These are phyloP conservation scores for Apophysomyces elegans DNA, from an alignment of 371 early-diverging fungal genomes.

Conservation along the genomic window DNA sequence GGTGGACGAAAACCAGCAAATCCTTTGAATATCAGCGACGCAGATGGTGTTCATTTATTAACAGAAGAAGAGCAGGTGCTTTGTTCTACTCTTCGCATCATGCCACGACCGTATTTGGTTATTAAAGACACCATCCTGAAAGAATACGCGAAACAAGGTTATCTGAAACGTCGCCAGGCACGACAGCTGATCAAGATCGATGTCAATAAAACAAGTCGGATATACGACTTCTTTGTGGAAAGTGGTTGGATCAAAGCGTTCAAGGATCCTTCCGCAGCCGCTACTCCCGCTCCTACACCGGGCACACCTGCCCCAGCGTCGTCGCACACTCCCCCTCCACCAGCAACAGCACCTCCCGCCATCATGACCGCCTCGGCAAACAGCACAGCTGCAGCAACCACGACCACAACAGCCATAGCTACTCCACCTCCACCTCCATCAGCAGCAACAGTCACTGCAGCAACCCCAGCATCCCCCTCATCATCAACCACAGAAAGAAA, in stretches of 20 bases:
- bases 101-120: constrained; percentile 85
- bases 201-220: constrained; percentile 79
- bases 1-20: constrained; percentile 62
- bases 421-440: background rate
- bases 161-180: constrained; percentile 75
- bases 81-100: constrained; percentile 82
- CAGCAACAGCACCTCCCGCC: background rate
- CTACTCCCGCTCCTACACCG: constrained; percentile 2
- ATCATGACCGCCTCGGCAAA: background rate
- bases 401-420: background rate
- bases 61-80: constrained; percentile 78
- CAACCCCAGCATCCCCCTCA: background rate
- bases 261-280: constrained; percentile 34
- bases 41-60: constrained; percentile 88
- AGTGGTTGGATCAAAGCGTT: constrained; percentile 85
- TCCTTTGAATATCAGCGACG: constrained; percentile 78
- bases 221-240: constrained; percentile 91
- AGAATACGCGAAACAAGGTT: constrained; percentile 80
- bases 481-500: background rate
- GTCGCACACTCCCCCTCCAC: background rate
- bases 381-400: background rate
- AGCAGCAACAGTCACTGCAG: background rate
- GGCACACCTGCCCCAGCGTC: background rate
- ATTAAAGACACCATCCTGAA: constrained; percentile 89
- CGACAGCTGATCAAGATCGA: constrained; percentile 87